These are phyloP conservation scores for Cystobasidium sp. DNA, from an alignment of 1,284 basidiomycete genomes.

Conservation along the genomic window DNA sequence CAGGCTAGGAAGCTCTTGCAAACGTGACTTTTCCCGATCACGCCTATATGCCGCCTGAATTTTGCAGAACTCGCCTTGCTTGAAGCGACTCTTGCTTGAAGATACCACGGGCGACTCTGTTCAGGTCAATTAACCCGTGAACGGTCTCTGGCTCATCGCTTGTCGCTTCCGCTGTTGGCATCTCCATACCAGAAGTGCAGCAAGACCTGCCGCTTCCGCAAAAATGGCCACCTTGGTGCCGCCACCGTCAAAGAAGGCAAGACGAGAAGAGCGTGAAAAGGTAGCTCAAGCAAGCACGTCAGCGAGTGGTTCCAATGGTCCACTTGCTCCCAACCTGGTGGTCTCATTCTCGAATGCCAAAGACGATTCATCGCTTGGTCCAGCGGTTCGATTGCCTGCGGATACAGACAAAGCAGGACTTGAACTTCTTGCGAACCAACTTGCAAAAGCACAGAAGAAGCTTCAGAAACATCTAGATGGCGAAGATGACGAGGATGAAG, in stretches of 20 bases:
- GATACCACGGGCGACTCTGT: not conserved
- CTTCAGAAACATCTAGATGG: conserved; percentile 14
- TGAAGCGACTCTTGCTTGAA: not conserved
- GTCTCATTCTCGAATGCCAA: conserved; percentile 90
- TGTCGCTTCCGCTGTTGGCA: not conserved
- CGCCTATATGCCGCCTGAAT: not conserved
- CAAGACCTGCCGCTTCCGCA: not conserved
- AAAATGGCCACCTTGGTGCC: conserved; percentile 42
- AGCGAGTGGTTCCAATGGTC: conserved; percentile 19
- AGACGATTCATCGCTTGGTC: conserved; percentile 76
- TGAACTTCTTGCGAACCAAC: conserved; percentile 81
- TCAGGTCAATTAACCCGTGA: not conserved
- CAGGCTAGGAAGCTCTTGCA: not conserved
- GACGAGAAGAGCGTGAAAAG: conserved; percentile 23
- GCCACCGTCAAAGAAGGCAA: conserved; percentile 35
- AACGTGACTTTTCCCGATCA: conserved; percentile 16
- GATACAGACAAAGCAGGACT: conserved; percentile 82
- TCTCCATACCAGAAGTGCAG: not conserved
- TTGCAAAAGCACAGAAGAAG: conserved; percentile 55
- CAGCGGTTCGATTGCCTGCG: conserved; percentile 83
- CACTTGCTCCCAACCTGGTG: conserved; percentile 65
- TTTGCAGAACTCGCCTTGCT: conserved; percentile 3
- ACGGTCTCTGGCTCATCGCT: not conserved
- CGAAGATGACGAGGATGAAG: conserved; percentile 18
- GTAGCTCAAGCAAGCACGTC: conserved; percentile 24